phyloP scores from a whole-genome alignment of 2,329 filamentous ascomycete species.

The Diaporthe sp. region DNA sequence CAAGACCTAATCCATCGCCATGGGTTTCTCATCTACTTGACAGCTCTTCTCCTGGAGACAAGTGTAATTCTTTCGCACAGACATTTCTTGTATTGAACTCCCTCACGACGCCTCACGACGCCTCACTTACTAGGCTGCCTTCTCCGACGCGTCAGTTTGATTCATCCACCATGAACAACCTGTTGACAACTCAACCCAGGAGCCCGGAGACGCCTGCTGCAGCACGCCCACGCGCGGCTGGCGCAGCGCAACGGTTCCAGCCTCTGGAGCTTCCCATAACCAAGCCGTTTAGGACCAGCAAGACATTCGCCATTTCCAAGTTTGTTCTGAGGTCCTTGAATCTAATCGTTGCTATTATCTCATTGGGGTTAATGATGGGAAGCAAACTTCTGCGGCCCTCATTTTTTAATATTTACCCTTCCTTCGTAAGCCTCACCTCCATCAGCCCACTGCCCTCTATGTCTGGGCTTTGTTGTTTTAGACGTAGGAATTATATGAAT shows the following conservation, averaged over 20 bases:
- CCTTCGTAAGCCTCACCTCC: neutral
- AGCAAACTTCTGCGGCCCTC: too few relatives aligned
- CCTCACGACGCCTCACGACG: too few relatives aligned
- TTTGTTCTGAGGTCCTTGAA: conserved; percentile 8
- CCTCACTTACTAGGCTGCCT: neutral
- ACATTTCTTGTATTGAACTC: neutral
- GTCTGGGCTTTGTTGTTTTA: rapidly evolving
- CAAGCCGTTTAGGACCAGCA: conserved; percentile 27
- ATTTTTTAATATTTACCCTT: neutral
- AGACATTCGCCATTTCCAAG: conserved; percentile 12
- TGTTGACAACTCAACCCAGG: neutral
- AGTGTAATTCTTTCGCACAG: neutral
- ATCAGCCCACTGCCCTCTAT: neutral
- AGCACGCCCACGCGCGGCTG: neutral
- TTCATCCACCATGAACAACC: neutral
- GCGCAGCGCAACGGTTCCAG: neutral
- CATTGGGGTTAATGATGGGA: neutral
- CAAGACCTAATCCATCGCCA: neutral
- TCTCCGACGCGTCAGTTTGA: neutral
- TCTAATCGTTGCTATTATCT: conserved; percentile 27
- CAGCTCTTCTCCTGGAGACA: rapidly evolving
- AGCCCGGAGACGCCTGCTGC: conserved; percentile 8
- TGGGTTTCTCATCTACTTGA: neutral
- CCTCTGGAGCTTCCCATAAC: neutral
- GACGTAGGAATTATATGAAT: neutral